Percentiles rank a stretch among this genome's conserved stretches.
These are phyloP conservation scores for Paradendryphiella salina DNA, from an alignment of 2,329 filamentous ascomycete species.

Conservation along the genomic window DNA sequence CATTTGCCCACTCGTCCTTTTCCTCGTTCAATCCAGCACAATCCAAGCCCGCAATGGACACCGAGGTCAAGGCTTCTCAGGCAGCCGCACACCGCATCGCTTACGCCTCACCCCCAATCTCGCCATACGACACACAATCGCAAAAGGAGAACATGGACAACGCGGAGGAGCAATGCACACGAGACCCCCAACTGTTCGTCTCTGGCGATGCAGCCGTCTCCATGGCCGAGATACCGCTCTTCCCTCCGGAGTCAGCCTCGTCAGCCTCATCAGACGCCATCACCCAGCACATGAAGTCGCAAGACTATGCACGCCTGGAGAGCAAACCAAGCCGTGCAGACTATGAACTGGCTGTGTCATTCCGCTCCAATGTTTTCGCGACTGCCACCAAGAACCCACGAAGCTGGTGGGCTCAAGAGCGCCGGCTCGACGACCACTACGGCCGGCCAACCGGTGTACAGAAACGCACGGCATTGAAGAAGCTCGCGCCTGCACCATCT, in stretches of 20 bases:
- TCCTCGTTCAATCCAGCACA: slow-evolving; percentile 36
- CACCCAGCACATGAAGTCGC: slow-evolving; percentile 42
- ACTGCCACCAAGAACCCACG: slow-evolving; percentile 48
- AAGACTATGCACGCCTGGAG: slow-evolving; percentile 33
- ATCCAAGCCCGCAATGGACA: slow-evolving; percentile 27
- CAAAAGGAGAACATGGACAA: slow-evolving; percentile 45
- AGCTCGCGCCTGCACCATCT: slow-evolving; percentile 45
- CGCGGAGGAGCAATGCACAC: slow-evolving; percentile 32
- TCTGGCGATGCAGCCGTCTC: slow-evolving; percentile 32
- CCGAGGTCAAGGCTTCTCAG: slow-evolving; percentile 23
- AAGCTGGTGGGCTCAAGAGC: slow-evolving; percentile 50
- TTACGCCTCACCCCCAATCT: slow-evolving; percentile 48
- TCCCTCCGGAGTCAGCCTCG: slow-evolving; percentile 37
- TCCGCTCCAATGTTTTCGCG: slow-evolving; percentile 41
- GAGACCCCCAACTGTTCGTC: slow-evolving; percentile 46
- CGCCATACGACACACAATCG: slow-evolving; percentile 42
- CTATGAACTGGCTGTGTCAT: slow-evolving; percentile 42
- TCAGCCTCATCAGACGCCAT: slow-evolving; percentile 34
- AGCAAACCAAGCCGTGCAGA: slow-evolving; percentile 44
- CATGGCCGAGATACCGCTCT: slow-evolving; percentile 42
- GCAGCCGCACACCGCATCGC: slow-evolving; percentile 34
- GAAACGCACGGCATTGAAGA: slow-evolving; percentile 44
- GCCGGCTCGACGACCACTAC: slow-evolving; percentile 55
- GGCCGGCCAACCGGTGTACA: slow-evolving; percentile 50
- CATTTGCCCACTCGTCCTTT: slow-evolving; percentile 28